Evolutionary conservation across 2,329 filamentous ascomycete species (phyloP), one percentile per base, ranked within the genome.

Genomic region (Cladosporium sp.): DNA sequence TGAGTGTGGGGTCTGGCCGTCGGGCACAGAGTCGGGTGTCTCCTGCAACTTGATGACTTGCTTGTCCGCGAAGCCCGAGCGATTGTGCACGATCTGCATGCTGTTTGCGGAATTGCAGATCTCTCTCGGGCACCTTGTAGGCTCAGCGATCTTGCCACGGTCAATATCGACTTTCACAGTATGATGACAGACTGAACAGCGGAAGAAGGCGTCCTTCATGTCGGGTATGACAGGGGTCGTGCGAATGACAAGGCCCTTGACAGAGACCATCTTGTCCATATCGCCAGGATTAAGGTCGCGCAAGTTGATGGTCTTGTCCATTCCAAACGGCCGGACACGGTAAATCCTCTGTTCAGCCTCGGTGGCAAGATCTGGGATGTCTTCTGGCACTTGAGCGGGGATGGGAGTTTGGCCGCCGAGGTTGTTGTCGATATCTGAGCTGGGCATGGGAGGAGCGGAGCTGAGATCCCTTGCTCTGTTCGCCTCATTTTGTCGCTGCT

Each of bases 171-270:
- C 89, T 55, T 86, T 88, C 54, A 95, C 82, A 3, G 88, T 92
- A 69, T 96, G 89, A 62, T 90, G 89, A 71, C 93, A 98, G 20
- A 92, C 82, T 52, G 89, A 88, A 72, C 93, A 98, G 56, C 88
- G 86, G 80, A 98, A 98, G 72, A 95, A 96, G 0, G 93, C 93
- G 66, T 95, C 88, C 72, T 94, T 96, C 94, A 98, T 98, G 62
- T 98, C 93, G 0, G 93, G 93, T 57, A 98, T 97, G 57, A 98
- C 88, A 0, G 93, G 90, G 0, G 93, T 97, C 3, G 93, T 87
- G 55, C 93, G 84, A 62, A 98, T 98, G 53, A 98, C 93, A 13
- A 98, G 78, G 39, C 93, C 93, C 71, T 97, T 98, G 70, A 98
- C 85, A 57, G 85, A 88, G 57, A 98, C 85, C 57, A 98, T 80